A percentile compares a stretch with the other conserved stretches of the same genome.
phyloP scores from a whole-genome alignment of 192 early-diverging fungal species.

The Glomus cerebriforme region DNA sequence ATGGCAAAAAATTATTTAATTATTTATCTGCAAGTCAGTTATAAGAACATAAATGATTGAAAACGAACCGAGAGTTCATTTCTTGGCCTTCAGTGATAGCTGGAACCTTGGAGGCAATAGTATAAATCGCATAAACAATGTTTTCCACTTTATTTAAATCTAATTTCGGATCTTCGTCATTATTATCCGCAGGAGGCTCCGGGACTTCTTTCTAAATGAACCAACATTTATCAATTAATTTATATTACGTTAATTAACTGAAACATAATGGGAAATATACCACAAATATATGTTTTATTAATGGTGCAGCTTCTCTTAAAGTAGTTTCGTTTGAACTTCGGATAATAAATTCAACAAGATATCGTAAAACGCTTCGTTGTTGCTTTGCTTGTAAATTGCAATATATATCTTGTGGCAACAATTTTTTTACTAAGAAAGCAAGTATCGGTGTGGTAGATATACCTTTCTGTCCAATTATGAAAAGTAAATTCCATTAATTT shows the following conservation, averaged over 20 bases:
- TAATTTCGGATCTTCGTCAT: conserved; percentile 5
- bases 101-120: conserved; percentile 17
- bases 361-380: conserved; percentile 12
- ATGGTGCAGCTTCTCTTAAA: conserved; percentile 17
- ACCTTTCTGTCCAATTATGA: conserved; percentile 23
- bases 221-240: neutral
- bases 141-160: conserved; percentile 23
- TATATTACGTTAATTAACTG: neutral
- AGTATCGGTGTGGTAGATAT: conserved; percentile 24
- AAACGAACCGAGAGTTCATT: conserved; percentile 19
- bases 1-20: neutral
- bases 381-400: conserved; percentile 19
- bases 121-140: conserved; percentile 23
- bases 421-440: conserved; percentile 16
- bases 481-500: conserved; percentile 6
- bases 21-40: neutral
- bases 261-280: neutral
- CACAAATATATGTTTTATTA: conserved; percentile 19
- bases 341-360: conserved; percentile 11
- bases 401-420: conserved; percentile 21
- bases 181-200: neutral
- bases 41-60: neutral
- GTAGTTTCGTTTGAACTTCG: neutral
- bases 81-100: conserved; percentile 2
- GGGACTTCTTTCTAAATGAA: conserved; percentile 20